Base-by-base conservation (phyloP, 2,329 filamentous ascomycete species). In the Calycina herbarum region DNA sequence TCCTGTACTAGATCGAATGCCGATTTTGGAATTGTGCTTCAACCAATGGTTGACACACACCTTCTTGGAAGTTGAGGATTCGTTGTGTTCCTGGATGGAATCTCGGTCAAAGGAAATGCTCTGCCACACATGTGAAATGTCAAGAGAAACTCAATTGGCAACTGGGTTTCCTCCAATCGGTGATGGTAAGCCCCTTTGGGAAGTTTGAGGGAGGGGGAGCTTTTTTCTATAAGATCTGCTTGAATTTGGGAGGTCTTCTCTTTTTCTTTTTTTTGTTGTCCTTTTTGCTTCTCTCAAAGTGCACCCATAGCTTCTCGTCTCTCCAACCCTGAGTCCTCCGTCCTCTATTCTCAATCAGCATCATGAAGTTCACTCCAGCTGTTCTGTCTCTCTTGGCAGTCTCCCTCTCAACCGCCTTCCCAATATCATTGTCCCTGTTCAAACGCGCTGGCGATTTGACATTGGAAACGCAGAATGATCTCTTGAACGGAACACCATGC, bases 401-500 rank as follows among this genome's bases (percentile, higher is more conserved):
- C 27, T 42, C 45, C 20, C 54, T 63, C 54, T 31, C 42, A 7
- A 24, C 57, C 5, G 40, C 62, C 40, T 64, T 64, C 17, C 63
- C 63, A 8, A 59, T 64, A 42, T 27, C 40, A 17, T n/a, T 20
- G 10, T 45, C 31, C 33, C 5, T 27, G 31, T 29, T 61, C 51
- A 62, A 54, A 20, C 45, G 42, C 13, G 24, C 31, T 24, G 33
- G 51, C 29, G 62, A 59, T 27, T 51, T 64, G 2, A 57, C 42
- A 24, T 54, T 61, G 7, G 57, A 51, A 13, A 68, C 64, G 7
- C 64, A 68, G 61, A 71, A 73, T 59, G 70, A 73, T 51, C 64
- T 74, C 51, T 54, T 65, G 38, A 64, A 71, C 35, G 74, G 73
- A 20, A 61, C 63, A 7, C 69, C 65, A 57, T 83, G 81, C 74